Base-by-base conservation (phyloP, 129 eudicot genomes). In the Helichrysum umbraculigerum region DNA sequence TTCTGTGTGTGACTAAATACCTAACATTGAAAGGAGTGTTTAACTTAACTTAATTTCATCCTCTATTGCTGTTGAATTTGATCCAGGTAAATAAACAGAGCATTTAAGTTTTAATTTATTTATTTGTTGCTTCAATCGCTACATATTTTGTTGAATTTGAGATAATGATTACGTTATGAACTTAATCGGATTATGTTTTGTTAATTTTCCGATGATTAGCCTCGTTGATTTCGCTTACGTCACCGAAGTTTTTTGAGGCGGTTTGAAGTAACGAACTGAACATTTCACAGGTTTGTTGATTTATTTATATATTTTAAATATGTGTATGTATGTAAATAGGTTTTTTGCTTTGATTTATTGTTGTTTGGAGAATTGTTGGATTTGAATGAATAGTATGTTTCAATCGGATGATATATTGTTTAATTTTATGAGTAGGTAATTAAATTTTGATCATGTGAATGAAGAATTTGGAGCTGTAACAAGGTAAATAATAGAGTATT, bases 21-120 rank as follows among this genome's bases (percentile, higher is more conserved):
- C 83, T 66, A 79, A 21, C 30, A 73, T 80, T 41, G 83, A 79
- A 66, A 79, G 78, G 6, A 30, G 56, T 29, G 68, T 80, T 73
- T 66, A 14, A 54, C 44, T 73, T 66, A 14, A 54, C 44, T 79
- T 57, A 64, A 12, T 25, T 33, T 25, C 42, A 57, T 64, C 44
- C 42, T 30, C 62, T 80, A 42, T 39, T 39, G 16, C 67, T 51
- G 28, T 50, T n/a, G 16, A 47, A 37, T 72, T 39, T 22, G 16
- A 25, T 25, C 28, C 28, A 66, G 80, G 74, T 76, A 56, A 33
- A 52, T 34, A 4, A 51, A 69, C 76, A 74, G 39, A 83, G 66
- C 72, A 76, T 78, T 54, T 60, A 7, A 22, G 28, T 59, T 60
- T 50, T 60, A 28, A 42, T 67, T 64, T 29, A 28, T 41, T 14